These are phyloP conservation scores for Trichoderma gamsii DNA, from an alignment of 495 filamentous ascomycete species.

Conservation along the genomic window DNA sequence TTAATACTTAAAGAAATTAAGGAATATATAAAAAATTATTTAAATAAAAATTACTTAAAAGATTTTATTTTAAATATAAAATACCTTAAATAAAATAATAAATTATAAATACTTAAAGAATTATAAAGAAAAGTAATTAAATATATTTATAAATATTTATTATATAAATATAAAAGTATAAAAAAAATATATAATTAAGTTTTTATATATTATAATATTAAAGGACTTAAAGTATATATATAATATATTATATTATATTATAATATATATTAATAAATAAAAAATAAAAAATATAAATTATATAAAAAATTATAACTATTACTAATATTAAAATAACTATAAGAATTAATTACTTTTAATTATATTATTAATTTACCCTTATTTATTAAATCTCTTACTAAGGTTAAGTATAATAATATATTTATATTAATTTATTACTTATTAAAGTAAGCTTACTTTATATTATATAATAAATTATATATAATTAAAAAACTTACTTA, in stretches of 20 bases:
- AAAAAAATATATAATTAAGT: not conserved
- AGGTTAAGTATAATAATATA: not conserved
- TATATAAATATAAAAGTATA: not conserved
- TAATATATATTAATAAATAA: slow-evolving; percentile 6
- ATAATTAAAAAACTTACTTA: not conserved
- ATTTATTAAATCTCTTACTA: too few species aligned
- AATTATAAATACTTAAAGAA: too few species aligned
- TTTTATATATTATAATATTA: not conserved
- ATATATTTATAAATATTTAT: not conserved
- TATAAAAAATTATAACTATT: not conserved
- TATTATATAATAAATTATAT: not conserved
- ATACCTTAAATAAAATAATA: too few species aligned
- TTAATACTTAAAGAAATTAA: not conserved
- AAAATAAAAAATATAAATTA: not conserved
- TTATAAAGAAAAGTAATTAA: not conserved
- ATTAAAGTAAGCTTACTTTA: not conserved
- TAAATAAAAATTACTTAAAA: too few species aligned
- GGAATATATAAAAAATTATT: too few species aligned
- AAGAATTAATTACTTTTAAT: not conserved
- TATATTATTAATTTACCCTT: too few species aligned
- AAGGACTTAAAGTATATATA: not conserved
- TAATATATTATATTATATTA: not conserved
- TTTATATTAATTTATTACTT: not conserved
- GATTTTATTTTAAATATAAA: too few species aligned
- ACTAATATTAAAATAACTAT: not conserved